Percentiles rank a stretch among this genome's conserved stretches.
phyloP scores from a whole-genome alignment of 2,329 filamentous ascomycete genomes.

The Thielaviopsis populi region DNA sequence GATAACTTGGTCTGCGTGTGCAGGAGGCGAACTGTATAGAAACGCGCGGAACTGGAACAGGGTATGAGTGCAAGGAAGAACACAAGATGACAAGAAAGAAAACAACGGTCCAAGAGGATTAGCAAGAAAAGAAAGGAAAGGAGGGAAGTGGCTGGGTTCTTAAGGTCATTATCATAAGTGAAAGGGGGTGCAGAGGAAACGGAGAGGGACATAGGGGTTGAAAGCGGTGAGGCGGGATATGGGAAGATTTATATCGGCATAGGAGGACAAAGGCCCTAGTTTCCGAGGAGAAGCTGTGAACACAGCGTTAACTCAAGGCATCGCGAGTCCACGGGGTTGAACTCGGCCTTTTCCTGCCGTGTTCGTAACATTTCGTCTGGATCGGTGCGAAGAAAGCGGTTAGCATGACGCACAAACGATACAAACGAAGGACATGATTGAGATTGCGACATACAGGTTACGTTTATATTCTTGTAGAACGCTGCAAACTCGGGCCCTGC shows the following conservation, averaged over 20 bases:
- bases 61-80: not conserved
- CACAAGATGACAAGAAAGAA: not conserved
- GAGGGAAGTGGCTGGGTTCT: not conserved
- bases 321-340: constrained; percentile 34
- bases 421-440: not conserved
- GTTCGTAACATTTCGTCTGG: constrained; percentile 24
- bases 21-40: constrained; percentile 6
- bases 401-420: not conserved
- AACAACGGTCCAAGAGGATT: not conserved
- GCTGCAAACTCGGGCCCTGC: constrained; percentile 31
- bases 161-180: not conserved
- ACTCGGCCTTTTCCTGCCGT: constrained; percentile 37
- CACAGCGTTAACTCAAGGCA: constrained; percentile 37
- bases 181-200: not conserved
- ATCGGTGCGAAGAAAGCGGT: not conserved
- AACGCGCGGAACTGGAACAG: constrained; percentile 2
- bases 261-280: not conserved
- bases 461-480: constrained; percentile 41
- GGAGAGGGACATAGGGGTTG: not conserved
- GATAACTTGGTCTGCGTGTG: not conserved
- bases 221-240: not conserved
- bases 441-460: constrained; percentile 37
- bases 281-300: constrained; percentile 30
- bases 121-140: not conserved
- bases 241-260: not conserved